Evolutionary conservation across 306 rosid species (phyloP).

Genomic region (Comarum palustre): DNA sequence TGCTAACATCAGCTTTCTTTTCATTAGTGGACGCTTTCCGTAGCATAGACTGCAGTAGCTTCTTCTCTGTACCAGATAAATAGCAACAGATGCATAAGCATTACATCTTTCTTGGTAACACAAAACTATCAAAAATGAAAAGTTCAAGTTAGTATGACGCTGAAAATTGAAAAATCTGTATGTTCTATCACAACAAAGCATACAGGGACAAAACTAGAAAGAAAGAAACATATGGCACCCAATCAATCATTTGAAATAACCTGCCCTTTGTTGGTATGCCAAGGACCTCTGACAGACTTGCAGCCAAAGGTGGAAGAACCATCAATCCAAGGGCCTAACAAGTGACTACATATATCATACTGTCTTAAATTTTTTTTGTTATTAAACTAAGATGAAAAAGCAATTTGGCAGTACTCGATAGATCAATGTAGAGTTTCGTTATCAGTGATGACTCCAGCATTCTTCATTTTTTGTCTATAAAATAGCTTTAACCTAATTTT

Average conservation of each 20-base stretch:
- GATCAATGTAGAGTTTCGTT: not conserved
- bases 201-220: not conserved
- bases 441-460: not conserved
- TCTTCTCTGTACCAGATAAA: conserved; percentile 64
- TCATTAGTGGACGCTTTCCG: conserved; percentile 67
- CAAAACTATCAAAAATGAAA: not conserved
- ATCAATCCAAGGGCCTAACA: not conserved
- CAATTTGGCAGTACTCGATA: not conserved
- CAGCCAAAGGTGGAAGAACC: not conserved
- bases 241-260: not conserved
- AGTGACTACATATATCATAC: not conserved
- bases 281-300: conserved; percentile 1
- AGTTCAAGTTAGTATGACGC: not conserved
- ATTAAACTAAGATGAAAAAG: not conserved
- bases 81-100: conserved; percentile 12
- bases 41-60: conserved; percentile 74
- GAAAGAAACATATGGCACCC: not conserved
- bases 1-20: conserved; percentile 46
- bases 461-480: not conserved
- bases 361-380: too few species aligned
- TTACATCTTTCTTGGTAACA: too few species aligned
- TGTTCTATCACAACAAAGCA: not conserved
- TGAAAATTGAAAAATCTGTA: not conserved
- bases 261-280: conserved; percentile 10
- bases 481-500: not conserved